Evolutionary conservation across 768 basidiomycete species (phyloP).

Genomic region (Auricularia sp.): DNA sequence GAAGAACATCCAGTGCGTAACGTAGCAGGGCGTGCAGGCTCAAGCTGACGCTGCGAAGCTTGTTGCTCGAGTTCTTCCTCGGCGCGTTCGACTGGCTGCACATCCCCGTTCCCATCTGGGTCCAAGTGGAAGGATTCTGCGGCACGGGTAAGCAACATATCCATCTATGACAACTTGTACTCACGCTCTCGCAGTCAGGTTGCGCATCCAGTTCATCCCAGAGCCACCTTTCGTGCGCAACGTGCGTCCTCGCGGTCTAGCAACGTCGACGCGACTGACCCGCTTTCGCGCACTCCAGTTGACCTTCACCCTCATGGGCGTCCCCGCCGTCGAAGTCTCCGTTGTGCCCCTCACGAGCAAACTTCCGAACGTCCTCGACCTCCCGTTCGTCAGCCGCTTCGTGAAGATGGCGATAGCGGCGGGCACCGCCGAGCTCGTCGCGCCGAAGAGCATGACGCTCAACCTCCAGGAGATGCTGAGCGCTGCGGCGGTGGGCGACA

Average conservation of each 20-base stretch:
- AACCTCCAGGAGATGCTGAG: slow-evolving; percentile 56
- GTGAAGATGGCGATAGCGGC: slow-evolving; percentile 57
- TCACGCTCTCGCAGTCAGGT: slow-evolving; percentile 26
- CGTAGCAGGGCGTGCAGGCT: slow-evolving; percentile 11
- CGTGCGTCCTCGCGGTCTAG: slow-evolving; percentile 8
- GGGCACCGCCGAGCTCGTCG: slow-evolving; percentile 45
- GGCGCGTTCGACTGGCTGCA: slow-evolving; percentile 41
- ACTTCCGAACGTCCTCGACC: slow-evolving; percentile 64
- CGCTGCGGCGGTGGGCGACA: slow-evolving; percentile 51
- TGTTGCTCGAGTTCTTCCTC: slow-evolving; percentile 62
- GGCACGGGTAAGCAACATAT: slow-evolving; percentile 25
- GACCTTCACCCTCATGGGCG: slow-evolving; percentile 59
- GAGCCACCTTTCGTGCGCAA: slow-evolving; percentile 32
- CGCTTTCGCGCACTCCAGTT: slow-evolving; percentile 43
- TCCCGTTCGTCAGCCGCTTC: slow-evolving; percentile 61
- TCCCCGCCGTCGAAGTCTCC: slow-evolving; percentile 54
- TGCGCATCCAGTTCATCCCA: slow-evolving; percentile 55
- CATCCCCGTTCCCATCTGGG: slow-evolving; percentile 52
- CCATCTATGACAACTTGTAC: too few relatives aligned
- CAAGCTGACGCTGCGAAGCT: slow-evolving; percentile 26
- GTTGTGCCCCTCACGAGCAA: slow-evolving; percentile 54
- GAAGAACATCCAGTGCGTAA: slow-evolving; percentile 41
- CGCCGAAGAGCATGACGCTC: slow-evolving; percentile 60
- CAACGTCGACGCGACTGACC: slow-evolving; percentile 32
- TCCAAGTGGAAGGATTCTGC: slow-evolving; percentile 55